Percentiles rank a stretch among this genome's conserved stretches.
Evolutionary conservation across 768 basidiomycete genomes (phyloP).

Genomic region (Chlorophyllum brunneum): DNA sequence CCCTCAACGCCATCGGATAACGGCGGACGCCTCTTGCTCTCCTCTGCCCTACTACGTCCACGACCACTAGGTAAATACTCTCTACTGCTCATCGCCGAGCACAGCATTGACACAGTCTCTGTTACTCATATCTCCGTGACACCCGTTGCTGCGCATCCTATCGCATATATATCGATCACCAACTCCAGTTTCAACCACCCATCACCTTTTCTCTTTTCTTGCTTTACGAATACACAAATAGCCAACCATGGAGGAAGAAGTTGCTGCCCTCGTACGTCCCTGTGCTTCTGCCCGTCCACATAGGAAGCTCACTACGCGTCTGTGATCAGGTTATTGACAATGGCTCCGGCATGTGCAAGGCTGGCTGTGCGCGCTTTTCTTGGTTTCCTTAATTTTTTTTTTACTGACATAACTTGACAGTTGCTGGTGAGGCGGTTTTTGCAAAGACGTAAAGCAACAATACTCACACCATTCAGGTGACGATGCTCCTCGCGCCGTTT

Average conservation of each 20-base stretch:
- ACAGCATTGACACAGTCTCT: no score
- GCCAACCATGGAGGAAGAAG: slow-evolving; percentile 44
- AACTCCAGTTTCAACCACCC: no score
- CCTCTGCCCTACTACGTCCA: background rate
- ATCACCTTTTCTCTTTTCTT: slow-evolving; percentile 16
- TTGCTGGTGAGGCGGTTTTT: slow-evolving; percentile 50
- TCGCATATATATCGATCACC: slow-evolving; percentile 15
- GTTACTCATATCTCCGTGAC: no score
- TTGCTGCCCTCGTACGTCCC: slow-evolving; percentile 46
- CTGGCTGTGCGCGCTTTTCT: slow-evolving; percentile 74
- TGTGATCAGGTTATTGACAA: slow-evolving; percentile 74
- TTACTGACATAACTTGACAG: slow-evolving; percentile 32
- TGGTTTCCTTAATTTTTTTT: slow-evolving; percentile 9
- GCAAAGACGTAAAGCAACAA: slow-evolving; percentile 8
- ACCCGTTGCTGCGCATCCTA: slow-evolving; percentile 10
- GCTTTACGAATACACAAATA: slow-evolving; percentile 30
- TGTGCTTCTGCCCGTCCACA: slow-evolving; percentile 27
- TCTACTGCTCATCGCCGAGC: background rate
- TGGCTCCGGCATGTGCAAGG: slow-evolving; percentile 99
- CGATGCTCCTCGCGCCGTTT: slow-evolving; percentile 89
- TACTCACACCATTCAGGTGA: slow-evolving; percentile 54
- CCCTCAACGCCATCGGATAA: slow-evolving; percentile 13
- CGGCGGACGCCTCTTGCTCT: background rate
- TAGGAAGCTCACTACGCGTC: slow-evolving; percentile 7
- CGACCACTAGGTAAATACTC: slow-evolving; percentile 2